Base-by-base conservation (phyloP, 2,329 filamentous ascomycete species). In the Calonectria pteridis region DNA sequence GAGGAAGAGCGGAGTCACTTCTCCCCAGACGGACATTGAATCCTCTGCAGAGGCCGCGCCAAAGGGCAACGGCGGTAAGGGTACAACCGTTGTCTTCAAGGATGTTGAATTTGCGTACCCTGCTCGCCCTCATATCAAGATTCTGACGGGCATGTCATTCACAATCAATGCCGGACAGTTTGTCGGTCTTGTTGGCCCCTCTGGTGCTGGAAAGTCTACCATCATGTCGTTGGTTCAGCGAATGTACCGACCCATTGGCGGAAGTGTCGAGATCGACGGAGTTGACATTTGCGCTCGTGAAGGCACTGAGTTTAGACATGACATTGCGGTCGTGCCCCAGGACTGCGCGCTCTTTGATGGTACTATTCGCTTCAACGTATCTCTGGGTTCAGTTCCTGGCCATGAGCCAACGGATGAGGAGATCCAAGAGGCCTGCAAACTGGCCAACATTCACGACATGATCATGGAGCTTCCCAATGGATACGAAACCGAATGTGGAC, bases 391-490 rank as follows among this genome's bases (percentile, higher is more conserved):
- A 0, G 85, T 87, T 1, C 91, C 91, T 1, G 88, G 86, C 16
- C 85, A 88, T 50, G 87, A 89, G 40, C 89, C 89, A 1, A 89
- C 87, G 0, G 85, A 91, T 55, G 89, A 86, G 11, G 92, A 94
- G 59, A 91, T 94, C 58, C 88, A 92, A 75, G 89, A 91, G 67
- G 93, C 93, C 0, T 94, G 93, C 80, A 88, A 88, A 71, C 84
- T 93, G 20, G 93, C 93, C 43, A 93, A 93, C 79, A 93, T 95
- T 75, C 92, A 94, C 83, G 91, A 94, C 31, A 91, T 90, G 29
- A 93, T 95, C 77, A 84, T 86, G 71, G 84, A 87, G 0, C 84
- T 95, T 20, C 92, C 92, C 0, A 84, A 93, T 18, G 92, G 92
- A 0, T 94, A 94, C 79, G 84, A 93, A 16, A 94, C 93, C 0